A percentile compares a stretch with the other conserved stretches of the same genome.
These are phyloP conservation scores for Phellopilus nigrolimitatus DNA, from an alignment of 1,284 basidiomycete species.

Conservation along the genomic window DNA sequence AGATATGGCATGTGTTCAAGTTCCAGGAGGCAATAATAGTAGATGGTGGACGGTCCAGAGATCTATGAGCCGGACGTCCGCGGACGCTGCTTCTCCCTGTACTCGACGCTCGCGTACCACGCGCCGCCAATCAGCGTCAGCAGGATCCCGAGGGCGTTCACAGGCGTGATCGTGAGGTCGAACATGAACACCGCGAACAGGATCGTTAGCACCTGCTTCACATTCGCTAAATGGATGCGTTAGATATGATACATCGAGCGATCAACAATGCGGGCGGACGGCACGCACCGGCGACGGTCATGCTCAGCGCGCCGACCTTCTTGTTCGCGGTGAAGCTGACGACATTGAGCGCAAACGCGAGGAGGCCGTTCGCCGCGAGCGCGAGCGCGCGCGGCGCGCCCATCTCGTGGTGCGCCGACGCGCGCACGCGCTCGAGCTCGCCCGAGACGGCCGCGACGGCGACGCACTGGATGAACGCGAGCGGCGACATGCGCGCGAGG, in stretches of 20 bases:
- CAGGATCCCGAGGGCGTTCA: conserved; percentile 76
- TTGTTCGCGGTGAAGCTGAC: conserved; percentile 91
- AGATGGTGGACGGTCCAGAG: neutral
- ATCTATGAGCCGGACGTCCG: neutral
- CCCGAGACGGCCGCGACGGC: conserved; percentile 72
- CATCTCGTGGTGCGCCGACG: conserved; percentile 49
- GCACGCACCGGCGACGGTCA: conserved; percentile 78
- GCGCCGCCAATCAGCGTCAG: conserved; percentile 82
- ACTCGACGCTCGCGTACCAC: conserved; percentile 77
- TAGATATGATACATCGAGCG: too few relatives aligned
- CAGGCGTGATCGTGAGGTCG: conserved; percentile 70
- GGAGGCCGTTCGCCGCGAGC: conserved; percentile 70
- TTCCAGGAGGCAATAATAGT: too few relatives aligned
- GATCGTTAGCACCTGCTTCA: conserved; percentile 93
- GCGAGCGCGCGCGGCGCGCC: conserved; percentile 45
- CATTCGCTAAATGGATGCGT: conserved; percentile 53
- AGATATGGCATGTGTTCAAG: too few relatives aligned
- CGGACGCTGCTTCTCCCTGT: conserved; percentile 43
- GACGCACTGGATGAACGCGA: conserved; percentile 85
- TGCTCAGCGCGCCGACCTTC: conserved; percentile 79
- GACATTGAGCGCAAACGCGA: conserved; percentile 89
- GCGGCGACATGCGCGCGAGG: conserved; percentile 77
- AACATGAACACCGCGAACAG: conserved; percentile 81
- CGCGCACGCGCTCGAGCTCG: conserved; percentile 64
- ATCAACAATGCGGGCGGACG: too few relatives aligned